Evolutionary conservation across 2,329 filamentous ascomycete species (phyloP).

Genomic region (Sporothrix phasma): DNA sequence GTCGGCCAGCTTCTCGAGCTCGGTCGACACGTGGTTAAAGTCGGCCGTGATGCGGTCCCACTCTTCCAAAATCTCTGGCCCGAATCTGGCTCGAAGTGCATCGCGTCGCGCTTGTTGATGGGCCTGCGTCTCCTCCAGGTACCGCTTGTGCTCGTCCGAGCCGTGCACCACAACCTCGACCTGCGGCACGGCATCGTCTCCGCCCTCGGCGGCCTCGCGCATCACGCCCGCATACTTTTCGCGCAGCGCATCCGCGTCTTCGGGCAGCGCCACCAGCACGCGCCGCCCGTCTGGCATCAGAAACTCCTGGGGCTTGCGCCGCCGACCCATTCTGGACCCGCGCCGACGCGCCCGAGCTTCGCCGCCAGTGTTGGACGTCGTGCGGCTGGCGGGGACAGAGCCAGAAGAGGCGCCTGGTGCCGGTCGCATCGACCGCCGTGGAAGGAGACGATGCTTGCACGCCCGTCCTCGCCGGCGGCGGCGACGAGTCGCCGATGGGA

Average conservation of each 20-base stretch:
- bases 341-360: not conserved
- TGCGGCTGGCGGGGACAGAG: slow-evolving; percentile 3
- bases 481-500: not conserved
- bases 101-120: slow-evolving; percentile 42
- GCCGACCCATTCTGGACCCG: slow-evolving; percentile 5
- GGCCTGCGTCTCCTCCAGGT: slow-evolving; percentile 39
- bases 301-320: slow-evolving; percentile 41
- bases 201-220: slow-evolving; percentile 13
- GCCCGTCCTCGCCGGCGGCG: not conserved
- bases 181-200: slow-evolving; percentile 23
- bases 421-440: not conserved
- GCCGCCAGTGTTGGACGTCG: not conserved
- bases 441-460: not conserved
- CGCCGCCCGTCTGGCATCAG: slow-evolving; percentile 44
- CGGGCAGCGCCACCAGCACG: slow-evolving; percentile 47
- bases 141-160: slow-evolving; percentile 36
- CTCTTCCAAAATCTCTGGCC: slow-evolving; percentile 39
- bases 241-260: slow-evolving; percentile 41
- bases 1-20: slow-evolving; percentile 44
- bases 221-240: slow-evolving; percentile 30
- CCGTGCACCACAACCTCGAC: slow-evolving; percentile 52
- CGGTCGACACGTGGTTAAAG: slow-evolving; percentile 40
- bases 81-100: slow-evolving; percentile 38
- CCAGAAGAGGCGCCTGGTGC: not conserved
- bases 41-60: slow-evolving; percentile 46